Conservation (phyloP, 1,284 basidiomycete species). For the Moesziomyces sp. region DNA sequence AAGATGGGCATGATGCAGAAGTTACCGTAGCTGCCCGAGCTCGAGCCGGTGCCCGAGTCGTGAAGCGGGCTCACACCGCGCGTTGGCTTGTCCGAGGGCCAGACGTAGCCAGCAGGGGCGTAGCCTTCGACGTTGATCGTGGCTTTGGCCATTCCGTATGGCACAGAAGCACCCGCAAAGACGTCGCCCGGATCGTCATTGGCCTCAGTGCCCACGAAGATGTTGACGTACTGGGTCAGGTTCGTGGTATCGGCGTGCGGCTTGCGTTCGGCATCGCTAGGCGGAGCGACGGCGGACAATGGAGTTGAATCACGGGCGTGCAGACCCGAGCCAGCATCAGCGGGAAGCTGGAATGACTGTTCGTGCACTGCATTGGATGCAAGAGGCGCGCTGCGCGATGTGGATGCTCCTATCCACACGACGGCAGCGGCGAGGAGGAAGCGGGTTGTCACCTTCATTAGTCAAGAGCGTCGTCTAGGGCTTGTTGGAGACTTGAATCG, state of each 20-base stretch:
- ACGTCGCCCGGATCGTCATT: constrained; percentile 50
- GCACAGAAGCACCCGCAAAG: constrained; percentile 54
- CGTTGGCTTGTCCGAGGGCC: constrained; percentile 36
- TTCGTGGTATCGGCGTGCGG: neutral
- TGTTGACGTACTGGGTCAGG: constrained; percentile 37
- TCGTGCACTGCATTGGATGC: neutral
- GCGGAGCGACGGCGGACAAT: neutral
- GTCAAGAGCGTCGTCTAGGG: neutral
- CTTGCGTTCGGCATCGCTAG: neutral
- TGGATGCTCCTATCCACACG: neutral
- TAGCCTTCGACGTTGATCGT: constrained; percentile 58
- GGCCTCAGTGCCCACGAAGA: constrained; percentile 46
- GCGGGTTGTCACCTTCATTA: neutral
- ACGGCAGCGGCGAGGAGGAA: neutral
- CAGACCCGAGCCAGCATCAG: neutral
- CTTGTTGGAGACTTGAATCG: neutral
- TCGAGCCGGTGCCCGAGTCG: constrained; percentile 61
- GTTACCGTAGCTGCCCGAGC: constrained; percentile 56
- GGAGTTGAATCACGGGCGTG: neutral
- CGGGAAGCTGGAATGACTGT: constrained; percentile 11
- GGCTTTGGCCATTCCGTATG: constrained; percentile 61
- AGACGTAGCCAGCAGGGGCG: constrained; percentile 56
- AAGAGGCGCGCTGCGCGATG: neutral
- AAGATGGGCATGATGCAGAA: constrained; percentile 58
- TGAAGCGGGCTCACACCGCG: constrained; percentile 57